Conservation (phyloP, 2,329 filamentous ascomycete genomes). For the Colletotrichum neosansevieriae region DNA sequence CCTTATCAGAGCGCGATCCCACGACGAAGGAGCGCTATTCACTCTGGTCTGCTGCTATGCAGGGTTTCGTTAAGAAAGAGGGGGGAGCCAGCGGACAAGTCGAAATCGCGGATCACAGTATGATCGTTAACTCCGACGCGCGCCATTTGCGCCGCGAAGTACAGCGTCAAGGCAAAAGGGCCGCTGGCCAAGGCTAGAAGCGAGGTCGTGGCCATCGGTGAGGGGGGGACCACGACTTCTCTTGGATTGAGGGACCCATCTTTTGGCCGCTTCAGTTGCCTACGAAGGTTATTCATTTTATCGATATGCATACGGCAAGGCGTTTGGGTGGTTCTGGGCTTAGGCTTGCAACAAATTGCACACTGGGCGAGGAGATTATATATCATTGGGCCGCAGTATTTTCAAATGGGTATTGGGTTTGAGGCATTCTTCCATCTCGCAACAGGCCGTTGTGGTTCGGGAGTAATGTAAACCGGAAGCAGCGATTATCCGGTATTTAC, state of each 20-base stretch:
- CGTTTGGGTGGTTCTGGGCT: conserved; percentile 9
- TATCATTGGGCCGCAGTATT: too few relatives aligned
- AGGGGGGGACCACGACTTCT: too few relatives aligned
- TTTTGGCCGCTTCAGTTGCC: background rate
- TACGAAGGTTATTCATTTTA: background rate
- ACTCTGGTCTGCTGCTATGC: conserved; percentile 73
- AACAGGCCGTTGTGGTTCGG: too few relatives aligned
- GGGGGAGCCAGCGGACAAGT: conserved; percentile 52
- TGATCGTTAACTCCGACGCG: conserved; percentile 72
- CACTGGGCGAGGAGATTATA: background rate
- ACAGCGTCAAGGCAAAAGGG: conserved; percentile 59
- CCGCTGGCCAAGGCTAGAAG: conserved; percentile 41
- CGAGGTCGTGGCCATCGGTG: too few relatives aligned
- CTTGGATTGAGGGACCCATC: too few relatives aligned
- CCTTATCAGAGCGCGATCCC: conserved; percentile 64
- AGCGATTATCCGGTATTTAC: too few relatives aligned
- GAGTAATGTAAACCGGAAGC: too few relatives aligned
- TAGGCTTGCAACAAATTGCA: background rate
- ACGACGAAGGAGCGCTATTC: conserved; percentile 67
- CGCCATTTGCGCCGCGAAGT: conserved; percentile 66
- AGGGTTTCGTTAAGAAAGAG: conserved; percentile 61
- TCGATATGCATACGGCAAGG: conserved; percentile 31
- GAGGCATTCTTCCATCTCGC: too few relatives aligned
- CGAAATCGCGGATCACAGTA: conserved; percentile 72
- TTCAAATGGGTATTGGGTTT: too few relatives aligned